phyloP scores from a whole-genome alignment of 305 asterid species.

The Solanum chacoense region DNA sequence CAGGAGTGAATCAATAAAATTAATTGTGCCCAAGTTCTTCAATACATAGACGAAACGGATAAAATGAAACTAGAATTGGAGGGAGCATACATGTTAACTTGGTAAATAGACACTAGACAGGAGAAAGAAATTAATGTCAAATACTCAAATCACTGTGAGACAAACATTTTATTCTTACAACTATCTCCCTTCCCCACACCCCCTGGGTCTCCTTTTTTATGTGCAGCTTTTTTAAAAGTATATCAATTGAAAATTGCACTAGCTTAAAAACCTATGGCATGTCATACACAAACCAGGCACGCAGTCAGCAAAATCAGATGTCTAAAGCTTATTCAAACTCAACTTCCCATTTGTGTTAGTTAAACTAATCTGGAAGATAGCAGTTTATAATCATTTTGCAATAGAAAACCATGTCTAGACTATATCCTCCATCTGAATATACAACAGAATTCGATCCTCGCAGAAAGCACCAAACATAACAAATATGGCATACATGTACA shows the following conservation, averaged over 20 bases:
- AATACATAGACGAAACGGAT: neutral
- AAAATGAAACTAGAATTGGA: neutral
- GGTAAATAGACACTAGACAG: neutral
- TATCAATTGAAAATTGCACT: neutral
- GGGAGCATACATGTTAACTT: neutral
- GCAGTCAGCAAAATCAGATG: neutral
- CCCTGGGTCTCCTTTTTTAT: neutral
- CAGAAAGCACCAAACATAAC: neutral
- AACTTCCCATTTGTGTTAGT: neutral
- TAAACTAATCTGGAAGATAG: constrained; percentile 1
- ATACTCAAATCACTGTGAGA: neutral
- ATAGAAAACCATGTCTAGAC: neutral
- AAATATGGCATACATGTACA: neutral
- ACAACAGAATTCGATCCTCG: neutral
- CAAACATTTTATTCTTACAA: neutral
- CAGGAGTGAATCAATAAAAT: neutral
- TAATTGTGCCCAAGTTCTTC: neutral
- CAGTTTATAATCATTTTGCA: neutral
- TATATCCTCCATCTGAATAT: neutral
- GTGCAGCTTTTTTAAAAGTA: neutral
- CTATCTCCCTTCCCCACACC: neutral
- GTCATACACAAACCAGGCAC: neutral
- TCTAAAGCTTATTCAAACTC: neutral
- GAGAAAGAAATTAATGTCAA: neutral
- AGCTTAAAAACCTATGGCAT: neutral